Conservation (phyloP, 2,329 filamentous ascomycete genomes). For the Colletotrichum liaoningense region DNA sequence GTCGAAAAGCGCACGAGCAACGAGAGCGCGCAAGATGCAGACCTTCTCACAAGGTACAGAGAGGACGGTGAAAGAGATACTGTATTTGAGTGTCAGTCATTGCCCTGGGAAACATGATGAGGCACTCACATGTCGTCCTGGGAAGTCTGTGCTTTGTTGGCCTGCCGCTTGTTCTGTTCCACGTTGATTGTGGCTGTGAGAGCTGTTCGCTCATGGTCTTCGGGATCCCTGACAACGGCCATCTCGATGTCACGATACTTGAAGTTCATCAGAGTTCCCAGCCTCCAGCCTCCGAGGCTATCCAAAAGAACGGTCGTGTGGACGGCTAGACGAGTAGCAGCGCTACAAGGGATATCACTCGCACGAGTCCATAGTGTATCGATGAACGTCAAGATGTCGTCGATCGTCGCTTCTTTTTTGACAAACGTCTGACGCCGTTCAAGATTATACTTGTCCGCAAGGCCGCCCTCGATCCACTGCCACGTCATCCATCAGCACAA, state of each 20-base stretch:
- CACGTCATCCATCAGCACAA: background rate
- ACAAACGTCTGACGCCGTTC: conserved; percentile 2
- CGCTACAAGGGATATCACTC: background rate
- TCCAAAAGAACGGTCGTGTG: conserved; percentile 2
- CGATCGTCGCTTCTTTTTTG: conserved; percentile 5
- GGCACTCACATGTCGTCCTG: conserved; percentile 2
- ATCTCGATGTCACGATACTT: background rate
- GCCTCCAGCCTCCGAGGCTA: conserved; percentile 1
- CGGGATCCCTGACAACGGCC: background rate
- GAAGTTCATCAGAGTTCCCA: conserved; percentile 6
- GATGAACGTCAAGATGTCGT: conserved; percentile 1
- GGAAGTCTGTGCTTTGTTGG: conserved; percentile 1
- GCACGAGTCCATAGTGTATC: conserved; percentile 7
- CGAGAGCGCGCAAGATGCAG: background rate
- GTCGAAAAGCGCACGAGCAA: background rate
- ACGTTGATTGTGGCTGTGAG: background rate
- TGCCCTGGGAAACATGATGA: background rate
- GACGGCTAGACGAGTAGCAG: background rate
- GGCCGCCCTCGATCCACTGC: background rate
- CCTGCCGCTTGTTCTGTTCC: background rate
- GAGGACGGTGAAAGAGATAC: background rate
- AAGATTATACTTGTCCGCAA: conserved; percentile 8
- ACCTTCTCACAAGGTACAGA: background rate
- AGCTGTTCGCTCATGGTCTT: background rate
- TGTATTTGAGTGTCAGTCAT: background rate